Evolutionary conservation across 2,329 filamentous ascomycete species (phyloP), one percentile per base, ranked within the genome.

Genomic region (Fusarium odoratissimum): DNA sequence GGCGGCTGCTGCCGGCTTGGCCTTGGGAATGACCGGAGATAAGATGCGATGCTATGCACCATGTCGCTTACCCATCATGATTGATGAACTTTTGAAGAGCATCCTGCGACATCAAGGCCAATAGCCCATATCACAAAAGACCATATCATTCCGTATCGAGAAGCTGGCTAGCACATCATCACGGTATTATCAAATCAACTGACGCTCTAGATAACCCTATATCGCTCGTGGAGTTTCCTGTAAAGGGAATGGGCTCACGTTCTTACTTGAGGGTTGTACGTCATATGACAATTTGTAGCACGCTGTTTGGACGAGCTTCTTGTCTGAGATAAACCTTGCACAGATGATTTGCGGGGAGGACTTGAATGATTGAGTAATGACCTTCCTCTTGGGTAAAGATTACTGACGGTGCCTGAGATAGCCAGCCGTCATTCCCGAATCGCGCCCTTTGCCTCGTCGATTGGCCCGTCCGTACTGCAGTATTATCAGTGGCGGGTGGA

Each of bases 321-420:
- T 51, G 49, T 33, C 16, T 42, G 37, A 66, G 58, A 63, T 69
- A 72, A 72, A 52, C 46, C 54, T 42, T 64, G 40, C 52, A 30
- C 45, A 44, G 30, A 37, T 56, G 55, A 59, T 42, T 49, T 64
- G 55, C 62, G 69, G 65, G 65, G 69, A 59, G 59, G 49, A 16
- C 49, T 23, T 28, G 23, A 33, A 25, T 44, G 35, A 51, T n/a
- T 33, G 28, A 64, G 45, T 45, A 67, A 73, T 44, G 70, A 71
- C 57, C 61, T 71, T 73, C 66, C 66, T 23, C n/a, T 69, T 69
- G 58, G 23, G 65, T 72, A 45, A 59, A 73, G 66, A 60, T 57
- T 54, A 54, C 35, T 49, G 48, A 48, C 42, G 46, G 54, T 67
- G 30, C 49, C 66, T 60, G 46, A 51, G 67, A 55, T 62, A 66